Percentiles rank a stretch among this genome's conserved stretches.
Conservation (phyloP, 352 stramenopile species). For the Phytophthora capsici region DNA sequence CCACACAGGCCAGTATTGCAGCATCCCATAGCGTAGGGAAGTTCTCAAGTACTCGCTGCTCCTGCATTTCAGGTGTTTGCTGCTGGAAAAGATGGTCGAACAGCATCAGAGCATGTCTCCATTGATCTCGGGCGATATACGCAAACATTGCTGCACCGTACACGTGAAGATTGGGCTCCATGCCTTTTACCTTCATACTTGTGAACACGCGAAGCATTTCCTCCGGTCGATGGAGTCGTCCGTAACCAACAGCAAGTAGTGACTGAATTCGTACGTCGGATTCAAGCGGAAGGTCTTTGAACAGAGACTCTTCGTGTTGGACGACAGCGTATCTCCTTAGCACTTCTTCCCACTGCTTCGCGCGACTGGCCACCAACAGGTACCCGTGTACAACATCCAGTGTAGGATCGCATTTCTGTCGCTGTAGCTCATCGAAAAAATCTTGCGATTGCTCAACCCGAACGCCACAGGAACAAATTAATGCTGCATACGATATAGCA, state of each 20-base stretch:
- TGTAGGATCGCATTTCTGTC: slow-evolving; percentile 21
- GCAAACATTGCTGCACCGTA: slow-evolving; percentile 76
- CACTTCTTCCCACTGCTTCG: slow-evolving; percentile 48
- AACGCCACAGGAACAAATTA: slow-evolving; percentile 58
- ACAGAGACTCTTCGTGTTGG: slow-evolving; percentile 10
- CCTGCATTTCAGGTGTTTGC: slow-evolving; percentile 42
- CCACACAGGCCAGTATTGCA: slow-evolving; percentile 56
- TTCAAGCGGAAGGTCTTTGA: slow-evolving; percentile 40
- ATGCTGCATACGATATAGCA: slow-evolving; percentile 59
- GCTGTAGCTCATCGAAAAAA: slow-evolving; percentile 54
- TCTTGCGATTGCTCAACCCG: slow-evolving; percentile 47
- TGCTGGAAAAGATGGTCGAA: slow-evolving; percentile 76
- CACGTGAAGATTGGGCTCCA: slow-evolving; percentile 72
- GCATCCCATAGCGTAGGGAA: slow-evolving; percentile 79
- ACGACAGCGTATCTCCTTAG: slow-evolving; percentile 42
- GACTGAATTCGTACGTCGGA: slow-evolving; percentile 64
- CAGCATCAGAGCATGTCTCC: slow-evolving; percentile 73
- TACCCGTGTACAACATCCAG: slow-evolving; percentile 47
- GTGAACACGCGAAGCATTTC: slow-evolving; percentile 75
- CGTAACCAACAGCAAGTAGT: slow-evolving; percentile 67
- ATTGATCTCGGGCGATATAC: slow-evolving; percentile 69
- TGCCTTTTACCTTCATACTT: slow-evolving; percentile 71
- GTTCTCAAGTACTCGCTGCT: slow-evolving; percentile 42
- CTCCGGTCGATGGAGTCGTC: slow-evolving; percentile 43
- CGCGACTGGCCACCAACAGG: slow-evolving; percentile 48